Conservation (phyloP, 495 filamentous ascomycete genomes). For the Podospora anserina region DNA sequence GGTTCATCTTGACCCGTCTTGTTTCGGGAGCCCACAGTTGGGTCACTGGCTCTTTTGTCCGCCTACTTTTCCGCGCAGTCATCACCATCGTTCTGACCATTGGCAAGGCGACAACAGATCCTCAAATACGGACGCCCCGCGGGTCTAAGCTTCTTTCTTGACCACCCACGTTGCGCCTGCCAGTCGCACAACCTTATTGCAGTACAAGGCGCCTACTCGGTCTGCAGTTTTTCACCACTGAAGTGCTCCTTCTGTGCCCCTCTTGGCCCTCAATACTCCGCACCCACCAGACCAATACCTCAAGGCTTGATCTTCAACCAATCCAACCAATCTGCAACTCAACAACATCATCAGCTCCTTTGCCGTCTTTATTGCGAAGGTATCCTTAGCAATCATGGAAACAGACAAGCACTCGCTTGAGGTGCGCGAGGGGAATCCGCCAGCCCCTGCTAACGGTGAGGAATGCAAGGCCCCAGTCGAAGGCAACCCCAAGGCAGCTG, state of each 20-base stretch:
- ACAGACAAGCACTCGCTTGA: constrained; percentile 22
- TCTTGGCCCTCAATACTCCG: not conserved
- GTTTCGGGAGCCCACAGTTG: constrained; percentile 7
- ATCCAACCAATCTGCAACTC: not conserved
- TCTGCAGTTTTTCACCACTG: not conserved
- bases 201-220: not conserved
- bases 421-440: constrained; percentile 25
- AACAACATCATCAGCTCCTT: too few species aligned
- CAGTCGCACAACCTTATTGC: not conserved
- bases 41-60: constrained; percentile 9
- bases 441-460: constrained; percentile 22
- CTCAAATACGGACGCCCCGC: not conserved
- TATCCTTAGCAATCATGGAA: constrained; percentile 18
- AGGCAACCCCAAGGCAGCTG: constrained; percentile 16
- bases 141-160: constrained; percentile 3
- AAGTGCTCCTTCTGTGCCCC: not conserved
- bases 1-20: not conserved
- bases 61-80: not conserved
- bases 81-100: constrained; percentile 3
- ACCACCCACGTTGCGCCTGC: not conserved
- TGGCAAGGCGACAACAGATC: not conserved
- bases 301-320: not conserved
- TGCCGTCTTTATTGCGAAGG: too few species aligned
- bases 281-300: not conserved
- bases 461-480: constrained; percentile 28